These are phyloP conservation scores for Saturnispora dispora DNA, from an alignment of 805 yeast species.

Conservation along the genomic window DNA sequence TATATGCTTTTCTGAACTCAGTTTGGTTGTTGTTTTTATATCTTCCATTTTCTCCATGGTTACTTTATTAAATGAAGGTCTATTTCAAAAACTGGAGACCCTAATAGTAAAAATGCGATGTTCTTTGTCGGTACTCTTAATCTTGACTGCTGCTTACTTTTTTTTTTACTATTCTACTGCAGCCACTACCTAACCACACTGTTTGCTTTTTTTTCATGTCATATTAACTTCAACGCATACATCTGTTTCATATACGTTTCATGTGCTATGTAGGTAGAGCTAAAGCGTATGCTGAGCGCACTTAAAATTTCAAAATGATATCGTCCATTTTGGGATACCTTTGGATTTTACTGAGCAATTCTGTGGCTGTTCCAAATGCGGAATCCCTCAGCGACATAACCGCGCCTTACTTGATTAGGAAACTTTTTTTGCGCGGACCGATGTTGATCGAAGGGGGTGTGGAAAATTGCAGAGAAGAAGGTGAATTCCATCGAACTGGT, in stretches of 20 bases:
- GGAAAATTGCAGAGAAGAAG: background rate
- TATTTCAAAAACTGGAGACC: too few relatives aligned
- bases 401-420: background rate
- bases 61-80: too few relatives aligned
- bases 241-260: slow-evolving; percentile 6
- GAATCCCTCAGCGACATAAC: background rate
- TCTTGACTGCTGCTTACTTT: background rate
- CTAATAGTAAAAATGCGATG: too few relatives aligned
- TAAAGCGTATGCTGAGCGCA: background rate
- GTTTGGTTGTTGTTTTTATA: background rate
- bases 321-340: background rate
- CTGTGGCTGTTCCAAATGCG: background rate
- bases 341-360: background rate
- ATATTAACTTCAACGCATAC: background rate
- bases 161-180: background rate
- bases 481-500: background rate
- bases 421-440: slow-evolving; percentile 3
- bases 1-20: background rate
- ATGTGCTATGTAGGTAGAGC: background rate
- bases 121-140: background rate
- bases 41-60: background rate
- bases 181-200: background rate
- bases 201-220: background rate
- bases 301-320: background rate
- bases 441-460: background rate